phyloP scores from a whole-genome alignment of 805 yeast genomes.

The Candida chilensis region DNA sequence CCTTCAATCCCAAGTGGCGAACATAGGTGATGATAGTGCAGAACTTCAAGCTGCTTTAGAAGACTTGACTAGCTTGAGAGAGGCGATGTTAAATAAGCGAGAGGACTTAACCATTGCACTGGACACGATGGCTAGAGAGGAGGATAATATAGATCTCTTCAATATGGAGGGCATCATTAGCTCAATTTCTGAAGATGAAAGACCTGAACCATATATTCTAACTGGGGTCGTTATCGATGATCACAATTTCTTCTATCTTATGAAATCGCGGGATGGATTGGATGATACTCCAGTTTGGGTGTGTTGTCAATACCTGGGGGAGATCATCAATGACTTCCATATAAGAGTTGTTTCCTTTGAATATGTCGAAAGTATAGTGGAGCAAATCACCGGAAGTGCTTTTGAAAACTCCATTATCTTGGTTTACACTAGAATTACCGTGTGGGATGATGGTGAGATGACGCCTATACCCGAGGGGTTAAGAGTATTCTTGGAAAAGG shows the following conservation, averaged over 20 bases:
- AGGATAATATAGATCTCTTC: slow-evolving; percentile 8
- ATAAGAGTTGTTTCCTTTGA: slow-evolving; percentile 11
- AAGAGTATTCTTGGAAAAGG: slow-evolving; percentile 16
- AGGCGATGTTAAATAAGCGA: slow-evolving; percentile 4
- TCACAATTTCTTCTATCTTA: slow-evolving; percentile 17
- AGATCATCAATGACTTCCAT: slow-evolving; percentile 12
- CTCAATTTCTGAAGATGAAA: slow-evolving; percentile 4
- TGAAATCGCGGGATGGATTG: slow-evolving; percentile 5
- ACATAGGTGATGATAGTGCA: background rate
- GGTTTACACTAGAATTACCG: slow-evolving; percentile 18
- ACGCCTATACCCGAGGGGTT: slow-evolving; percentile 5
- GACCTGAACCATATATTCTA: slow-evolving; percentile 25
- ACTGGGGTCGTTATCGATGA: slow-evolving; percentile 23
- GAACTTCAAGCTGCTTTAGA: slow-evolving; percentile 6
- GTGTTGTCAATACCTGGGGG: slow-evolving; percentile 14
- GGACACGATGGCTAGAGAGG: slow-evolving; percentile 6
- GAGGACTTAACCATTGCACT: slow-evolving; percentile 7
- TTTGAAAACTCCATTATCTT: slow-evolving; percentile 20
- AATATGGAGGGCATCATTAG: slow-evolving; percentile 14
- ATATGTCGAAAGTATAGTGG: slow-evolving; percentile 10
- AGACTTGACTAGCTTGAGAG: slow-evolving; percentile 9
- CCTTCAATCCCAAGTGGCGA: slow-evolving; percentile 4
- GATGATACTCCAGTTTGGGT: slow-evolving; percentile 12
- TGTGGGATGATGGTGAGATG: slow-evolving; percentile 7
- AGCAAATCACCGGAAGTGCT: slow-evolving; percentile 8